phyloP scores from a whole-genome alignment of 1,284 basidiomycete species.

The Pterulicium gracile region DNA sequence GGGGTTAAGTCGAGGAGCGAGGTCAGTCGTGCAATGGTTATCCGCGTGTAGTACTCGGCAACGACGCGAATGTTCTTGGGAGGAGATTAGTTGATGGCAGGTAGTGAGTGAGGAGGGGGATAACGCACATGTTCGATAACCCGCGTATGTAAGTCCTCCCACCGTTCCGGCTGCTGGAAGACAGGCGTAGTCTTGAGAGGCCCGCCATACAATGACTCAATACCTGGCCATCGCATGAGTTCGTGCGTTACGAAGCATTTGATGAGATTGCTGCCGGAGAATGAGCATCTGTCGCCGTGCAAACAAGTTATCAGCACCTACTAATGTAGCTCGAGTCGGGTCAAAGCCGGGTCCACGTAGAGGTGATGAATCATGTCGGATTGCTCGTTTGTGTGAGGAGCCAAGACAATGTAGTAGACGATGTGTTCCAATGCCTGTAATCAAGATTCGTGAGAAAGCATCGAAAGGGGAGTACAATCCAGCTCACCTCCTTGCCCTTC shows the following conservation, averaged over 20 bases:
- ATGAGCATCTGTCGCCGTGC: conserved; percentile 7
- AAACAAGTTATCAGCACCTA: conserved; percentile 29
- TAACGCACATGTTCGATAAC: conserved; percentile 90
- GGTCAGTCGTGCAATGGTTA: conserved; percentile 77
- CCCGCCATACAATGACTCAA: conserved; percentile 82
- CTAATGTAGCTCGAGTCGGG: conserved; percentile 82
- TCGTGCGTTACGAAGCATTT: conserved; percentile 96
- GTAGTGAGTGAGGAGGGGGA: conserved; percentile 2
- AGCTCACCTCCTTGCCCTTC: conserved; percentile 65
- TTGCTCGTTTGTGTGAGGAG: conserved; percentile 95
- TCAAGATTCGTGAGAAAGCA: conserved; percentile 8
- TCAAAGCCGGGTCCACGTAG: conserved; percentile 66
- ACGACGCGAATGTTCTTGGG: conserved; percentile 91
- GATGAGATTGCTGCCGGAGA: conserved; percentile 65
- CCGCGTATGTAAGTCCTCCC: conserved; percentile 93
- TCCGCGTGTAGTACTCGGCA: conserved; percentile 89
- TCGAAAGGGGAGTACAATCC: not conserved
- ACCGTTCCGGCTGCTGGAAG: conserved; percentile 74
- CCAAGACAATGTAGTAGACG: conserved; percentile 89
- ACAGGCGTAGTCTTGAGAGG: conserved; percentile 75
- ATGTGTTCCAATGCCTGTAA: conserved; percentile 83
- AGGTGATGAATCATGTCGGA: conserved; percentile 92
- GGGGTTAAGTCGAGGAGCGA: conserved; percentile 80
- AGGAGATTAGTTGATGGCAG: conserved; percentile 6
- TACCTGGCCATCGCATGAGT: conserved; percentile 98